Base-by-base conservation (phyloP, 306 rosid genomes). In the Cicer yamashitae region DNA sequence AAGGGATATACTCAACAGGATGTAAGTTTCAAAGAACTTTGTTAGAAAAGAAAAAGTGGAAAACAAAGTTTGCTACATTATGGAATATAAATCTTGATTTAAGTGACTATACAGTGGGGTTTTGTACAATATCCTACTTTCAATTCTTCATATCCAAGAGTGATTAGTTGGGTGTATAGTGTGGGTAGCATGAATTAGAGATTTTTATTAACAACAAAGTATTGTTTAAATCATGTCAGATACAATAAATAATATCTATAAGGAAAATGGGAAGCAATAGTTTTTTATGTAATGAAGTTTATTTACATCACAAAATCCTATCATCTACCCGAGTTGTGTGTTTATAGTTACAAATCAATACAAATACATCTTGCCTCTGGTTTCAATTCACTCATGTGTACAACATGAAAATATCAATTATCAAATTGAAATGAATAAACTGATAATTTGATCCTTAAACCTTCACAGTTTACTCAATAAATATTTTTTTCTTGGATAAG, bases 21-120 rank as follows among this genome's bases (percentile, higher is more conserved):
- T 67, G 70, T 6, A 67, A 66, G 70, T 72, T 82, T 91, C 75
- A 86, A 73, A 83, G 69, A 83, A 51, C 70, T 87, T 65, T 94
- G 98, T 79, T 69, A 68, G 38, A 75, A 30, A 47, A 83, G 57
- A 71, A 59, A 80, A 50, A 67, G 78, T 81, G 84, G 81, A 77
- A 64, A 30, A n/a, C 65, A 50, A 69, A 64, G 17, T 61, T 56
- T 30, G 30, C 41, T 38, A 65, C 60, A 51, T 60, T 13, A 20
- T 56, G 38, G 59, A 46, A 80, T 9, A 56, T 46, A 57, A 18
- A 78, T 54, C 45, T 53, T 61, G 67, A 67, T 66, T 75, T 48
- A 30, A 61, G 79, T 81, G 72, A 67, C 44, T 38, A 14, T 39
- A 52, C 70, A 47, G 44, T 65, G 72, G 2, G 89, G 0, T 68